Evolutionary conservation across 78 protist species (phyloP).

Genomic region (Cavenderia fasciculata): DNA sequence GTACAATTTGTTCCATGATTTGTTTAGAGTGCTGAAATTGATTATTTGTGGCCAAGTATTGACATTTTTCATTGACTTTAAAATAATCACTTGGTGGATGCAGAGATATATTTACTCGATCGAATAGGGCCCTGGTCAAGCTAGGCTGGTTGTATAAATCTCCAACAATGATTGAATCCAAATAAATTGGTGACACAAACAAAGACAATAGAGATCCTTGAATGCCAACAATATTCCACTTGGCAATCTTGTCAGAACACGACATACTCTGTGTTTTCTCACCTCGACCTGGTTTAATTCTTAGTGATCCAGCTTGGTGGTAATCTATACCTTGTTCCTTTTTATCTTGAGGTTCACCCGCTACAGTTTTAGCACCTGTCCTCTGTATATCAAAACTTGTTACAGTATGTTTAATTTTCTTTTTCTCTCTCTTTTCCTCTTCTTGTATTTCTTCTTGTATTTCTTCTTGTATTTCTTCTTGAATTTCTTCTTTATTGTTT

Average conservation of each 20-base stretch:
- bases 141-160: slow-evolving; percentile 40
- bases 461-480: neutral
- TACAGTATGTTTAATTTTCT: neutral
- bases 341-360: slow-evolving; percentile 53
- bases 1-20: too few relatives aligned
- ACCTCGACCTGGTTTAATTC: slow-evolving; percentile 87
- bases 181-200: slow-evolving; percentile 26
- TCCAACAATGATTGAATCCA: slow-evolving; percentile 26
- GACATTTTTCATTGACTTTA: neutral
- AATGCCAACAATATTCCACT: slow-evolving; percentile 80
- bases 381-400: slow-evolving; percentile 17
- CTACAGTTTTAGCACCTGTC: slow-evolving; percentile 63
- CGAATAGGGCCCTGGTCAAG: slow-evolving; percentile 16
- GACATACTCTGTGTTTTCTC: slow-evolving; percentile 77
- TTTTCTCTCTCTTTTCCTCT: neutral
- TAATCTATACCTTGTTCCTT: slow-evolving; percentile 30
- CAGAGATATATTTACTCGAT: neutral
- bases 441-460: neutral
- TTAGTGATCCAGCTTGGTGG: slow-evolving; percentile 48
- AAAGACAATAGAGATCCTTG: slow-evolving; percentile 79
- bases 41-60: neutral
- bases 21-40: slow-evolving; percentile 18
- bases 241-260: slow-evolving; percentile 83
- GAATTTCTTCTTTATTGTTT: neutral
- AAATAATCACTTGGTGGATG: neutral